Evolutionary conservation across 306 rosid species (phyloP).

Genomic region (Castanea mollissima): DNA sequence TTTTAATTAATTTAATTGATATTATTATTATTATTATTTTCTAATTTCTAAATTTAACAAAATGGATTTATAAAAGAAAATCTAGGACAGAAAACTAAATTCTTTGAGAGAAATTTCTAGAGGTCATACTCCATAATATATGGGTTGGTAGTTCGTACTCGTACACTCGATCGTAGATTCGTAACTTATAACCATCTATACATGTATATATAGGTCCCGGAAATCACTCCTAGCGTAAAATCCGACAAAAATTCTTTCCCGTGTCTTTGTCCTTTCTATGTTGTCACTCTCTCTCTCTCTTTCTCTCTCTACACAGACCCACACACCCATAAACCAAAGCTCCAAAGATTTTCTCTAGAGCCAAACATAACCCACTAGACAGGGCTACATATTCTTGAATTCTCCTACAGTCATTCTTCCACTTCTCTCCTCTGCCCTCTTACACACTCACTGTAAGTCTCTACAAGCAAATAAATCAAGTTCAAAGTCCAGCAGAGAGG

Average conservation of each 20-base stretch:
- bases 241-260: slow-evolving; percentile 39
- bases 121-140: too few species aligned
- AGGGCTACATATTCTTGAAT: slow-evolving; percentile 16
- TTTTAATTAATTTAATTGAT: too few species aligned
- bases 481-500: slow-evolving; percentile 7
- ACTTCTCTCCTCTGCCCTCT: not conserved
- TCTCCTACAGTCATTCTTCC: slow-evolving; percentile 6
- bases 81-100: not conserved
- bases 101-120: not conserved
- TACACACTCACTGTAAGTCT: not conserved
- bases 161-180: too few species aligned
- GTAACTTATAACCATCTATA: not conserved
- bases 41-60: too few species aligned
- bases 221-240: slow-evolving; percentile 20
- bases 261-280: slow-evolving; percentile 16
- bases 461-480: not conserved
- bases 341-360: slow-evolving; percentile 24
- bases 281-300: not conserved
- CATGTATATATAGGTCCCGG: slow-evolving; percentile 9
- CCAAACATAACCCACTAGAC: slow-evolving; percentile 23
- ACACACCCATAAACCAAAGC: not conserved
- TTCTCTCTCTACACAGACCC: not conserved
- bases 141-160: too few species aligned
- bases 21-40: too few species aligned
- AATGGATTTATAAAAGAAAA: too few species aligned